Percentiles rank a stretch among this genome's conserved stretches.
phyloP scores from a whole-genome alignment of 768 basidiomycete genomes.

The Mycena amicta region DNA sequence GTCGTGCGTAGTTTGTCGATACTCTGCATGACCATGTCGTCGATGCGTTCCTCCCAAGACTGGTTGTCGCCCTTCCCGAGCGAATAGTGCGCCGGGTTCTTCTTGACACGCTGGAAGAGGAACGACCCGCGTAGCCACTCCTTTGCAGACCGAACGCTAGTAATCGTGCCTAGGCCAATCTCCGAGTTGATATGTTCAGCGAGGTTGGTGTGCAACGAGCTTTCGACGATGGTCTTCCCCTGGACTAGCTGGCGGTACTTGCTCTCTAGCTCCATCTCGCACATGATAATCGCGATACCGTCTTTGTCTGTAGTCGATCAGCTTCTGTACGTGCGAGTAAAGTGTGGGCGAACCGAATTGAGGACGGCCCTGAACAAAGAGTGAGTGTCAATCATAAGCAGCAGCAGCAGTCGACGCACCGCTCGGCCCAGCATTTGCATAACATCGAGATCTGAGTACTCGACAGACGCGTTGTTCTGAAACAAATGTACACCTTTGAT shows the following conservation, averaged over 20 bases:
- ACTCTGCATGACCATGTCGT: slow-evolving; percentile 73
- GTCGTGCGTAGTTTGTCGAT: slow-evolving; percentile 61
- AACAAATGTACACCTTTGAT: slow-evolving; percentile 89
- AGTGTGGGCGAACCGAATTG: slow-evolving; percentile 77
- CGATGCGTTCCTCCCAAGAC: slow-evolving; percentile 71
- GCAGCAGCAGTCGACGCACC: slow-evolving; percentile 42
- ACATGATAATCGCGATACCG: slow-evolving; percentile 83
- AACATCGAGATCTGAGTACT: slow-evolving; percentile 91
- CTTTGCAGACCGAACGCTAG: slow-evolving; percentile 65
- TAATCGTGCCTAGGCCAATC: slow-evolving; percentile 85
- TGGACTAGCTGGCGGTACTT: slow-evolving; percentile 74
- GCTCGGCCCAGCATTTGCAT: slow-evolving; percentile 97
- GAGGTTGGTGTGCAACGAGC: slow-evolving; percentile 79
- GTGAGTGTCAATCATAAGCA: background rate
- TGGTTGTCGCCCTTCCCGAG: slow-evolving; percentile 56
- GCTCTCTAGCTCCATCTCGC: slow-evolving; percentile 67
- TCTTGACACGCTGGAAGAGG: slow-evolving; percentile 80
- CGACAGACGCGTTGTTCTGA: slow-evolving; percentile 65
- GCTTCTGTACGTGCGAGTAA: too few species aligned
- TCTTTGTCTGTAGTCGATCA: slow-evolving; percentile 60
- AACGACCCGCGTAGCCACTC: slow-evolving; percentile 87
- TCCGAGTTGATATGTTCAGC: slow-evolving; percentile 94
- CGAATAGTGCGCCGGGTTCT: slow-evolving; percentile 80
- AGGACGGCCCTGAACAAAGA: slow-evolving; percentile 84
- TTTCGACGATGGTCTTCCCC: slow-evolving; percentile 81